Conservation (phyloP, 2,329 filamentous ascomycete genomes). For the Tympanopsis confertula region DNA sequence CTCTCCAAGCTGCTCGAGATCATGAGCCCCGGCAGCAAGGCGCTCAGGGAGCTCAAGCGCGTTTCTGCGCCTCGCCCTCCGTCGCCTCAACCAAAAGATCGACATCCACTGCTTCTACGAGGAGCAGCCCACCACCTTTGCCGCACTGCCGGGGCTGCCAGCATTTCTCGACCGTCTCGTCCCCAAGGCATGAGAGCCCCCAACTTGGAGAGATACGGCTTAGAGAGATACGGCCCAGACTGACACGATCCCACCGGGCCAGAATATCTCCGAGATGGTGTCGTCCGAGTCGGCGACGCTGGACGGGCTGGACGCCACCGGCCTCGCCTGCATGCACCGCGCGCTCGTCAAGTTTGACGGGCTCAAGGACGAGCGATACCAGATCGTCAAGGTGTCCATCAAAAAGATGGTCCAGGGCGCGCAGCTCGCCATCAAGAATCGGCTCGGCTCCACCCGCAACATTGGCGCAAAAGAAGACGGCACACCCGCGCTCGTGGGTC, state of each 20-base stretch:
- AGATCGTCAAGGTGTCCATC: conserved; percentile 21
- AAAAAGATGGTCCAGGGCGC: conserved; percentile 24
- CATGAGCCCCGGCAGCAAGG: conserved; percentile 26
- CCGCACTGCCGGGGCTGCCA: conserved; percentile 19
- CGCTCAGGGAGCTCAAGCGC: conserved; percentile 23
- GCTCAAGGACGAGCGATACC: conserved; percentile 22
- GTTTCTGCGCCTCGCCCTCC: conserved; percentile 20
- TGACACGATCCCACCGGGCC: conserved; percentile 15
- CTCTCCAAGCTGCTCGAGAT: conserved; percentile 24
- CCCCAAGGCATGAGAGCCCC: conserved; percentile 3
- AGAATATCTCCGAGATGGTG: conserved; percentile 23
- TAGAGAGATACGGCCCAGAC: neutral
- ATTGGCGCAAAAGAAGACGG: conserved; percentile 14
- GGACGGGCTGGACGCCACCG: conserved; percentile 19
- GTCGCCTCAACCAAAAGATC: conserved; percentile 21
- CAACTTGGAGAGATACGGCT: neutral
- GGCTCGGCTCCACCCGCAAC: conserved; percentile 21
- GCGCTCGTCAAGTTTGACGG: conserved; percentile 28
- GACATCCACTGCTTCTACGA: conserved; percentile 26
- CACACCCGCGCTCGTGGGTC: conserved; percentile 3
- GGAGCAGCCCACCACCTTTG: conserved; percentile 23
- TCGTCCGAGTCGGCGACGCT: conserved; percentile 25
- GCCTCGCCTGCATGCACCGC: conserved; percentile 22
- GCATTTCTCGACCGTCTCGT: conserved; percentile 9
- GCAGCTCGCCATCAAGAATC: conserved; percentile 19